Base-by-base conservation (phyloP, 106 monocot genomes). In the Gastrodia elata region DNA sequence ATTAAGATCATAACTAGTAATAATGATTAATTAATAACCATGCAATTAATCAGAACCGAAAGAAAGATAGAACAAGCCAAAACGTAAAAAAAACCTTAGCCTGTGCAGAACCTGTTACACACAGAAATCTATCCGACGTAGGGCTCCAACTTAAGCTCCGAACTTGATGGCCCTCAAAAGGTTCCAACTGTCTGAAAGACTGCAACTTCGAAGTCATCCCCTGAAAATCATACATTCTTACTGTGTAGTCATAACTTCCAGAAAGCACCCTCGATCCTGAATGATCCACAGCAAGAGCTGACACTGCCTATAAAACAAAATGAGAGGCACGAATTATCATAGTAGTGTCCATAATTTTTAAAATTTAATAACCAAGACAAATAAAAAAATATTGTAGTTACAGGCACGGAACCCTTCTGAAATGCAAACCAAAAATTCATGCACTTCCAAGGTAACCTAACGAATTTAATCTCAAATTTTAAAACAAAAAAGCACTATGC, bases 171-270 rank as follows among this genome's bases (percentile, higher is more conserved):
- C 97, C 97, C 73, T 98, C 97, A 77, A 67, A 88, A 26, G 97
- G 97, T 74, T 98, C 97, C 34, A 98, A 56, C 71, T 98, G 93
- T 67, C 97, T 88, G 71, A 98, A 98, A 8, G 97, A 98, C 49
- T 98, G 93, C 74, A 98, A 72, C 82, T 88, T 93, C 14, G 97
- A 91, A 34, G 77, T 91, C 97, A 98, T 98, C 43, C 97, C 97
- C 85, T 98, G 93, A 59, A 98, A 98, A 61, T 98, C 97, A 79
- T 93, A 98, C 93, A 98, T 93, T 25, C 97, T 86, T 56, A 98
- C 88, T 13, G 86, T 93, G 68, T 98, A 98, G 77, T 98, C 97
- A 79, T 90, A 98, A 65, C 97, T 93, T 38, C 97, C 97, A 72
- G 97, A 83, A 72, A 98, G 81, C 16, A 98, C 91, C 85, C 97